These are phyloP conservation scores for Suillus luteus DNA, from an alignment of 768 basidiomycete species.

Conservation along the genomic window DNA sequence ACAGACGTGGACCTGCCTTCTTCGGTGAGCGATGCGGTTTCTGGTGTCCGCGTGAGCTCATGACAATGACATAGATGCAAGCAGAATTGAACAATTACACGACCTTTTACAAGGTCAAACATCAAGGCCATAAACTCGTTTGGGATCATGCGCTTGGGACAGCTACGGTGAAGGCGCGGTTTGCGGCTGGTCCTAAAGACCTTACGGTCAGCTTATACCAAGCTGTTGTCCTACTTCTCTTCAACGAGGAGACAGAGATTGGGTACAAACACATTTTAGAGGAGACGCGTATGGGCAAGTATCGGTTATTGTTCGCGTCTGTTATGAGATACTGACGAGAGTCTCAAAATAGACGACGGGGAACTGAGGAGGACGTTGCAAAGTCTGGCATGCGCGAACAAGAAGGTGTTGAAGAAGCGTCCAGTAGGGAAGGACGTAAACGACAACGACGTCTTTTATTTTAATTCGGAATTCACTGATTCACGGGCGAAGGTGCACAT, in stretches of 20 bases:
- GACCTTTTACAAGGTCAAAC: conserved; percentile 75
- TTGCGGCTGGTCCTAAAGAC: conserved; percentile 75
- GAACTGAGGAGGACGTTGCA: conserved; percentile 87
- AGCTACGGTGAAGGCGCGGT: conserved; percentile 70
- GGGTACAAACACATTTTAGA: conserved; percentile 67
- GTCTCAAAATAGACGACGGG: conserved; percentile 51
- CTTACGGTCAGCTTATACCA: conserved; percentile 91
- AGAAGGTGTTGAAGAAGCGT: conserved; percentile 81
- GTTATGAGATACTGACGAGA: neutral
- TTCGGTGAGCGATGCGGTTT: conserved; percentile 39
- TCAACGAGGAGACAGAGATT: conserved; percentile 69
- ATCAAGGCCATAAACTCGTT: conserved; percentile 71
- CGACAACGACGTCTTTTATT: conserved; percentile 79
- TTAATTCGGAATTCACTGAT: conserved; percentile 84
- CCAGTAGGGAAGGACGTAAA: conserved; percentile 79
- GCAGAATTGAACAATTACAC: conserved; percentile 61
- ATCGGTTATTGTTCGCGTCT: neutral
- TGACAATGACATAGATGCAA: conserved; percentile 60
- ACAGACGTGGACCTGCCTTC: conserved; percentile 54
- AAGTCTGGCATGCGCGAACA: conserved; percentile 89
- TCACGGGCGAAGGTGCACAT: conserved; percentile 81
- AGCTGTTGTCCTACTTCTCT: conserved; percentile 80
- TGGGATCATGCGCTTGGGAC: conserved; percentile 91
- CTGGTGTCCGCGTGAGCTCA: conserved; percentile 9
- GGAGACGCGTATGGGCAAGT: conserved; percentile 72